Base-by-base conservation (phyloP, 2,329 filamentous ascomycete genomes). In the Phyllosticta capitalensis region DNA sequence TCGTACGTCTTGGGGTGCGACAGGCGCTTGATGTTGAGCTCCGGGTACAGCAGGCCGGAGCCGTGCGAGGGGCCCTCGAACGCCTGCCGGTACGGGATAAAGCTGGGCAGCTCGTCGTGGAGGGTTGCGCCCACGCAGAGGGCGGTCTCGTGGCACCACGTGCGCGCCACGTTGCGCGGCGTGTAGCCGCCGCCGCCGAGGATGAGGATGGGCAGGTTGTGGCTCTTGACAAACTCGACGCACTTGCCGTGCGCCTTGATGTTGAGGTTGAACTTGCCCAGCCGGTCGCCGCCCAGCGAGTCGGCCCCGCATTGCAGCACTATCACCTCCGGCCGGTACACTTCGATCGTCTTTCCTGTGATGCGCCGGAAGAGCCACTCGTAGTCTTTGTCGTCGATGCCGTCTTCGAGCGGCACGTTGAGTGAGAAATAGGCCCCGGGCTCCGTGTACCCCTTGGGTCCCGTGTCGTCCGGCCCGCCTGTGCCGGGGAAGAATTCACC, bases 181-280 rank as follows among this genome's bases (percentile, higher is more conserved):
- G 94, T 99, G 75, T 99, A 99, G 26, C 94, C 94, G 60, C 94
- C 94, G 48, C 94, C 94, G 52, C 94, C 94, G 61, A 97, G 89
- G 58, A 99, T 83, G 55, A 99, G 85, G 63, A 97, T 81, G 2
- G 94, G 94, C 1, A 95, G 78, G 6, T 82, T 80, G 63, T 91
- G 84, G 53, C 79, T 83, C 74, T 97, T 97, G 73, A 92, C 90
- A 67, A 88, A 96, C 55, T 87, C 84, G 61, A 96, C 90, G 72
- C 94, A 99, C 64, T 87, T 87, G 57, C 91, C 92, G 74, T 99
- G 94, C 14, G 92, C 92, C 71, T 90, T 87, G 62, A 99, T 94
- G 72, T 96, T 95, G 62, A 99, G 84, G 71, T 97, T 99, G 81
- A 99, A 99, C 64, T 91, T 88, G 54, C 94, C 94, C 0, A 99